Conservation (phyloP, 2,329 filamentous ascomycete genomes). For the Nothomitra cinnamomea region DNA sequence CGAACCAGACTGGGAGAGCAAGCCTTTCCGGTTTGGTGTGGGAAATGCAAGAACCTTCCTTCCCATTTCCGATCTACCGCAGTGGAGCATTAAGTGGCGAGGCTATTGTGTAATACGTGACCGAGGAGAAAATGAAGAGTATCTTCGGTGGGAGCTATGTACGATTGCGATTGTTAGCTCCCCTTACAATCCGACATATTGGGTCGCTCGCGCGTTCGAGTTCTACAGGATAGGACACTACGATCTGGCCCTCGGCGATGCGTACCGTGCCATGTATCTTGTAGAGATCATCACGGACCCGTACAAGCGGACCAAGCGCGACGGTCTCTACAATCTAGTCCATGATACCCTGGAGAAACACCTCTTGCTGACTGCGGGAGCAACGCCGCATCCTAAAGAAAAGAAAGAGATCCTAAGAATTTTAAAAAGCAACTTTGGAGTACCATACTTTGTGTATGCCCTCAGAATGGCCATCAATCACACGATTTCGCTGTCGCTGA, state of each 20-base stretch:
- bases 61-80: too few relatives aligned
- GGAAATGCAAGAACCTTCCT: too few relatives aligned
- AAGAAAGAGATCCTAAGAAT: not conserved
- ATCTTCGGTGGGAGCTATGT: slow-evolving; percentile 20
- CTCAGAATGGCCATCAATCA: not conserved
- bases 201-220: slow-evolving; percentile 21
- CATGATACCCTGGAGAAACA: slow-evolving; percentile 21
- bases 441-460: not conserved
- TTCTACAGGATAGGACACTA: slow-evolving; percentile 19
- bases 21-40: too few relatives aligned
- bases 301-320: slow-evolving; percentile 12
- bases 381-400: not conserved
- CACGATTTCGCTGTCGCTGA: not conserved
- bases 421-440: not conserved
- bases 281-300: slow-evolving; percentile 17
- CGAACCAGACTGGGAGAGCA: too few relatives aligned
- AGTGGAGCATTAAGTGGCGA: too few relatives aligned
- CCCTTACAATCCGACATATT: slow-evolving; percentile 23
- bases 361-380: not conserved
- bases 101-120: too few relatives aligned
- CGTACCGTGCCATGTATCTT: slow-evolving; percentile 20
- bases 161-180: slow-evolving; percentile 20
- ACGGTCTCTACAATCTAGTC: slow-evolving; percentile 17
- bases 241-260: slow-evolving; percentile 22
- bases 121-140: not conserved